These are phyloP conservation scores for Trichoderma sp. DNA, from an alignment of 2,329 filamentous ascomycete species.

Conservation along the genomic window DNA sequence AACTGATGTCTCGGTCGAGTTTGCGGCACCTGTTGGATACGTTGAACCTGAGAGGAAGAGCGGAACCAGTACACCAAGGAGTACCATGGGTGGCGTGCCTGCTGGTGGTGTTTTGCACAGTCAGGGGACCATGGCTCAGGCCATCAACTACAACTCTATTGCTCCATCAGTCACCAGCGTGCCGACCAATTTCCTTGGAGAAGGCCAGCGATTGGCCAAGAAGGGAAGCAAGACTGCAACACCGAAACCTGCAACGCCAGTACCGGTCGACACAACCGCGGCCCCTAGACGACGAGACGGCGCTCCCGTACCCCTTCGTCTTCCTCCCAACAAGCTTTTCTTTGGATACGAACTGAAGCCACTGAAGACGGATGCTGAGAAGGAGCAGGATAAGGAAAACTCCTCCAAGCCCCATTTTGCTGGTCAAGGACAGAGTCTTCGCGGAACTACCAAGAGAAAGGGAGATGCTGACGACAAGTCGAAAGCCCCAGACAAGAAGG, in stretches of 20 bases:
- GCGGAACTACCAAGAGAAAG: conserved; percentile 72
- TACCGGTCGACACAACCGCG: conserved; percentile 42
- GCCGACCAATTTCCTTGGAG: conserved; percentile 75
- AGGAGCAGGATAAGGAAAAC: conserved; percentile 64
- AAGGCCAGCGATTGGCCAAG: conserved; percentile 84
- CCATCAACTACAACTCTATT: conserved; percentile 95
- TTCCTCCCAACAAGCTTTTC: conserved; percentile 90
- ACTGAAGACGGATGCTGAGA: conserved; percentile 74
- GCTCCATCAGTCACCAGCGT: conserved; percentile 73
- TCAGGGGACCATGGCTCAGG: conserved; percentile 92
- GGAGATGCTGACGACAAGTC: conserved; percentile 51
- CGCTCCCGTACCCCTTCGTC: conserved; percentile 80
- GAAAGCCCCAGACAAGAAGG: conserved; percentile 51
- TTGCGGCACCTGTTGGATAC: conserved; percentile 90
- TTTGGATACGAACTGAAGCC: conserved; percentile 95
- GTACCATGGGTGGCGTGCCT: conserved; percentile 62
- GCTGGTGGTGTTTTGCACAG: conserved; percentile 74
- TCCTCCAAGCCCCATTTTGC: conserved; percentile 73
- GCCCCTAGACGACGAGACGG: conserved; percentile 58
- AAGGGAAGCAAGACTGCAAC: conserved; percentile 67
- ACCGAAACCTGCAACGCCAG: conserved; percentile 72
- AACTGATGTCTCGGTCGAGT: conserved; percentile 95
- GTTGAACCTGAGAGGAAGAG: conserved; percentile 78
- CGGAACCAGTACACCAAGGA: conserved; percentile 85
- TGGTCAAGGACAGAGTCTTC: conserved; percentile 80